Evolutionary conservation across 2,329 filamentous ascomycete species (phyloP), one percentile per base, ranked within the genome.

Genomic region (Pseudogymnoascus sp.): DNA sequence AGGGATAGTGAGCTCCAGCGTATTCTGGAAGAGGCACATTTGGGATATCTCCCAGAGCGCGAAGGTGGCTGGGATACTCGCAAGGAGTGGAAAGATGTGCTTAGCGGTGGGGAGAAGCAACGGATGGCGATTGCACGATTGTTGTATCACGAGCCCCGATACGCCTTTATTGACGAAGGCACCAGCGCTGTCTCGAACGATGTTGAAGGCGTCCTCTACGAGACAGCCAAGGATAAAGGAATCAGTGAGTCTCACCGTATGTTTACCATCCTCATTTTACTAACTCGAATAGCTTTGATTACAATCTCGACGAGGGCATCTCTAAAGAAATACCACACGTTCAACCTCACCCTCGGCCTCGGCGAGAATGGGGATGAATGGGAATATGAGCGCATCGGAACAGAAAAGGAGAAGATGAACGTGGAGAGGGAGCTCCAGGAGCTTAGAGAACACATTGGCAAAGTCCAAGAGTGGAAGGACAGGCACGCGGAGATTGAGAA

Each of bases 31-130:
- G 89, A 90, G 61, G 93, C 93, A 0, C 86, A 86, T 63, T 82
- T 99, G 0, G 93, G 92, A 3, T 97, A 99, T 75, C 82, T 99
- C 0, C 90, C 91, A 1, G 87, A 93, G 59, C 87, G 95, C 14
- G 95, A 99, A 79, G 95, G 95, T 40, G 95, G 95, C 12, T 97
- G 92, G 92, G 91, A 99, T 72, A 95, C 91, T 3, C 85, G 91
- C 63, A 97, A 99, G 76, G 93, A 96, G 73, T 99, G 95, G 95
- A 97, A 97, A 77, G 93, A 97, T 69, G 91, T 99, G 3, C 81
- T 99, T n/a, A 93, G 89, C 67, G 95, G 95, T 40, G 95, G 95
- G 11, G 95, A 99, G 81, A 99, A 99, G 79, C 95, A 99, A 78
- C 83, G 95, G 21, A 91, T 99, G 84, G 91, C 86, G 0, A 91